These are phyloP conservation scores for Candida tallmaniae DNA, from an alignment of 805 yeast genomes.

Conservation along the genomic window DNA sequence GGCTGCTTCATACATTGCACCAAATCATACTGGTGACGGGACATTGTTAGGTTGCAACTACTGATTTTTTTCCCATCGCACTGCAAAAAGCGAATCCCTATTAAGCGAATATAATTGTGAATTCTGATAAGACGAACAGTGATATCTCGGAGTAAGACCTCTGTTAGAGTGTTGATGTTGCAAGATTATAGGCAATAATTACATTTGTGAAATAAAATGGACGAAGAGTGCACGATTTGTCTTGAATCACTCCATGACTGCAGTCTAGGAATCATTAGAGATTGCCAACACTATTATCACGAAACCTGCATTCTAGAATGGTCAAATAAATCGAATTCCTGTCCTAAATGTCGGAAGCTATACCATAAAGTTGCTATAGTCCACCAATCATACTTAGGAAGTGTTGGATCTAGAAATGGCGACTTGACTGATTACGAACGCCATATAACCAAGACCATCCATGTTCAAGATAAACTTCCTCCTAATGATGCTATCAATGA, in stretches of 20 bases:
- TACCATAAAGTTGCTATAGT: slow-evolving; percentile 32
- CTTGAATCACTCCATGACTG: slow-evolving; percentile 29
- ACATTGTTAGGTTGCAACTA: no score
- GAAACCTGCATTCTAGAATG: slow-evolving; percentile 52
- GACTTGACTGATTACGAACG: no score
- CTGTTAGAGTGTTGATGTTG: no score
- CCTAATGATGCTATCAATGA: slow-evolving; percentile 33
- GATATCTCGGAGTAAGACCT: no score
- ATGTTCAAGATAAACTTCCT: slow-evolving; percentile 27
- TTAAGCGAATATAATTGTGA: no score
- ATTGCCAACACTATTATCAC: slow-evolving; percentile 56
- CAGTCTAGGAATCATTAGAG: slow-evolving; percentile 20
- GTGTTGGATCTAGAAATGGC: no score
- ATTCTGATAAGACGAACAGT: no score
- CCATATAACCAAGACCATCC: slow-evolving; percentile 5
- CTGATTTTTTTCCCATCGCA: no score
- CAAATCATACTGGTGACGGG: slow-evolving; percentile 84
- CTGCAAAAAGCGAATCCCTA: no score
- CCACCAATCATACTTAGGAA: no score
- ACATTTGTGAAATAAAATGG: no score
- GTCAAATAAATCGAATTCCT: slow-evolving; percentile 52
- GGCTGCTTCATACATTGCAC: slow-evolving; percentile 82
- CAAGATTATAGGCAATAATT: no score
- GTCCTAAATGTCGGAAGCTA: slow-evolving; percentile 57
- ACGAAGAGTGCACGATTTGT: slow-evolving; percentile 56